These are phyloP conservation scores for Vachellia collinsii DNA, from an alignment of 306 rosid species.

Conservation along the genomic window DNA sequence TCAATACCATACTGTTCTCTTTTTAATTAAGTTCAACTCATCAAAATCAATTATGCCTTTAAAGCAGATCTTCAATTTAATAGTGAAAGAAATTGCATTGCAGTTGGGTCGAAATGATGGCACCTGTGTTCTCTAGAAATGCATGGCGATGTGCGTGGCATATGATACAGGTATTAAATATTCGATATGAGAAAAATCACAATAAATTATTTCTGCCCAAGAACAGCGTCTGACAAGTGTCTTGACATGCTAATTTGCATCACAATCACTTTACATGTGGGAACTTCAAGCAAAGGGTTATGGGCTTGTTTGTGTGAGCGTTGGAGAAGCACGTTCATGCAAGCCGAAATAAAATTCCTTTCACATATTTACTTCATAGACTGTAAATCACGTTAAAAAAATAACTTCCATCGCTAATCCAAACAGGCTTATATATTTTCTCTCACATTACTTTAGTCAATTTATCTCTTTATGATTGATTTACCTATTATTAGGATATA, in stretches of 20 bases:
- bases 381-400: too few relatives aligned
- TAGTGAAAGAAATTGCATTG: slow-evolving; percentile 34
- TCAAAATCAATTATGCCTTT: slow-evolving; percentile 7
- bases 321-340: too few relatives aligned
- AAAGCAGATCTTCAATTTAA: slow-evolving; percentile 31
- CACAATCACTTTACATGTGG: not conserved
- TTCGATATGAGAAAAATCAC: not conserved
- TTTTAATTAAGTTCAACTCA: not conserved
- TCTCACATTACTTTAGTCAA: not conserved
- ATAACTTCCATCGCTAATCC: too few relatives aligned
- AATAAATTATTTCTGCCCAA: slow-evolving; percentile 5
- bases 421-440: too few relatives aligned
- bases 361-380: too few relatives aligned
- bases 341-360: too few relatives aligned
- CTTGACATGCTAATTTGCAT: not conserved
- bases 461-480: not conserved
- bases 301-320: too few relatives aligned
- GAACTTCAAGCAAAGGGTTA: not conserved
- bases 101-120: slow-evolving; percentile 99
- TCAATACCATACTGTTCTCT: slow-evolving; percentile 27
- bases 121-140: slow-evolving; percentile 82
- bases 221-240: slow-evolving; percentile 8
- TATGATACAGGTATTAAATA: slow-evolving; percentile 74
- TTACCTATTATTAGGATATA: not conserved
- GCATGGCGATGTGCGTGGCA: slow-evolving; percentile 93